Evolutionary conservation across 2,329 filamentous ascomycete genomes (phyloP), one percentile per base, ranked within the genome.

Genomic region (Xylariaceae sp.): DNA sequence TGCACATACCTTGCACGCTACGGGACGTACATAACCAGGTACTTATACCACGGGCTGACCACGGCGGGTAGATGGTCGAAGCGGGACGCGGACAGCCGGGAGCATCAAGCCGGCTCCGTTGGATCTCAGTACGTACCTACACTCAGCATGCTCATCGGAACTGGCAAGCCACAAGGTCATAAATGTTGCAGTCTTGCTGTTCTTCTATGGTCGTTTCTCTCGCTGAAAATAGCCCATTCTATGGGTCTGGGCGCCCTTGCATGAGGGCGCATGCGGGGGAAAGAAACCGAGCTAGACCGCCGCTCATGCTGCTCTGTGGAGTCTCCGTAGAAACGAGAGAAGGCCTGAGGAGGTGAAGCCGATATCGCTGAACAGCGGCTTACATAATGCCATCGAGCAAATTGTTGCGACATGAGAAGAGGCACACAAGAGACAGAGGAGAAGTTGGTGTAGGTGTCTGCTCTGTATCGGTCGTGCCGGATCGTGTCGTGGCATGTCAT

Each of bases 261-360:
- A 61, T 54, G 51, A 51, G 50, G 48, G 44, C 49, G 50, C 52
- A 57, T 61, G 58, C 58, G 59, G 53, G 58, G 56, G 41, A 54
- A 42, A 42, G 39, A 18, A 43, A 50, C 45, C 34, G 32, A 40
- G 22, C n/a, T 48, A 29, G 32, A 53, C 40, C 13, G 16, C 22
- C n/a, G 19, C 26, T 22, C 13, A 55, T 54, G 55, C 52, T 54
- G 51, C 49, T 47, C 49, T 50, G 55, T 57, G 46, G 52, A n/a
- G n/a, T n/a, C n/a, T 29, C 37, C 39, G 40, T 32, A 22, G 30
- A 26, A 39, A 18, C 34, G 40, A n/a, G 16, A 37, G 5, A 45
- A 49, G 34, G 30, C 18, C 36, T 22, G 43, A 36, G 32, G 55
- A 44, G 55, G 40, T 46, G 53, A 55, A 53, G 43, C 58, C 58